Evolutionary conservation across 148 eudicot genomes (phyloP).

Genomic region (Camellia sinensis): DNA sequence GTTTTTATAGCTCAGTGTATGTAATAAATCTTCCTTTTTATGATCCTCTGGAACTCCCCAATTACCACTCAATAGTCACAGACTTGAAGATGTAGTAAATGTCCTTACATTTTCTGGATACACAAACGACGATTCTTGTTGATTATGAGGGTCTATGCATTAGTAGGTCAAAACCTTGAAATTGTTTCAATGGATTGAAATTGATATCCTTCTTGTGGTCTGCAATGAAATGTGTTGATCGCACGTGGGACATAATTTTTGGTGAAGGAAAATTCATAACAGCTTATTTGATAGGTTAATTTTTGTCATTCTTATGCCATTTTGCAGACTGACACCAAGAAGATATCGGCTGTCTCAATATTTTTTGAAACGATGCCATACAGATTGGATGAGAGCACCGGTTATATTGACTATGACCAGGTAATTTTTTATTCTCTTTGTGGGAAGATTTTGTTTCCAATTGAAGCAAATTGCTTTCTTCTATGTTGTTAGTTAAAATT

Average conservation of each 20-base stretch:
- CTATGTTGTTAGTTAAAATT: not conserved
- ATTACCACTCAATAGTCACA: not conserved
- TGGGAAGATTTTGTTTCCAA: not conserved
- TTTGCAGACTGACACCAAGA: slow-evolving; percentile 94
- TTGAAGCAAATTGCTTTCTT: not conserved
- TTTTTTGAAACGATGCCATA: slow-evolving; percentile 99
- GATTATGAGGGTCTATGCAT: no score
- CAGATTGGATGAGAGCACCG: slow-evolving; percentile 93
- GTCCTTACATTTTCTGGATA: not conserved
- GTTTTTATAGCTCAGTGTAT: not conserved
- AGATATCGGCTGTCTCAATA: slow-evolving; percentile 97
- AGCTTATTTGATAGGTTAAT: not conserved
- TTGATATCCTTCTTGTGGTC: not conserved
- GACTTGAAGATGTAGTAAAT: not conserved
- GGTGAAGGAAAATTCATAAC: not conserved
- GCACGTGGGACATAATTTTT: not conserved
- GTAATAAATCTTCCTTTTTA: not conserved
- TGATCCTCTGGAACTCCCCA: not conserved
- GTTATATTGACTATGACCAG: slow-evolving; percentile 96
- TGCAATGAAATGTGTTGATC: not conserved
- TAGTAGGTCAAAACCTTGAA: no score
- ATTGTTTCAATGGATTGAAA: not conserved
- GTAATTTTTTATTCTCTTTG: slow-evolving; percentile 30
- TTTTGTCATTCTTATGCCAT: not conserved
- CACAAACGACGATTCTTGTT: no score